These are phyloP conservation scores for Salvia hispanica DNA, from an alignment of 257 asterid genomes.

Conservation along the genomic window DNA sequence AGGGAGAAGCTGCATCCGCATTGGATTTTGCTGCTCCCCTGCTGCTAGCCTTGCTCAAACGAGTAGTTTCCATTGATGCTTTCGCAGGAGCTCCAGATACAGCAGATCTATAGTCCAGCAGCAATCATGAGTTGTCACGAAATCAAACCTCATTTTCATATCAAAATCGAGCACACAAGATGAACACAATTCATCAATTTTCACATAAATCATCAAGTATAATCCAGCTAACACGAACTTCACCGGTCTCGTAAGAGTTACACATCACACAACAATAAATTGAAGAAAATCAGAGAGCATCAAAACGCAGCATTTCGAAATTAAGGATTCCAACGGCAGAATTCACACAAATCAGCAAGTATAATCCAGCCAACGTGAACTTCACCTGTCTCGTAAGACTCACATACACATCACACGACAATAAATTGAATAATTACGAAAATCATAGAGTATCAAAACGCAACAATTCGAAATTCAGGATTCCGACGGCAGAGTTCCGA, in stretches of 20 bases:
- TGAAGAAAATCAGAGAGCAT: background rate
- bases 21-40: slow-evolving; percentile 68
- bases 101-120: slow-evolving; percentile 57
- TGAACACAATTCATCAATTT: too few relatives aligned
- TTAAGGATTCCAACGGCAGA: slow-evolving; percentile 22
- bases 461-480: slow-evolving; percentile 32
- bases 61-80: slow-evolving; percentile 55
- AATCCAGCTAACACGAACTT: slow-evolving; percentile 1
- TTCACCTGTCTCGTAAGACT: background rate
- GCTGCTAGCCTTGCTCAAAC: slow-evolving; percentile 52
- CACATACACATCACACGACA: too few relatives aligned
- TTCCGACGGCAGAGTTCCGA: slow-evolving; percentile 5
- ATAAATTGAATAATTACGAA: background rate
- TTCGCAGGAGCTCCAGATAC: slow-evolving; percentile 63
- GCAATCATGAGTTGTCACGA: background rate
- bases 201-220: background rate
- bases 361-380: background rate
- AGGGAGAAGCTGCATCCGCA: slow-evolving; percentile 63
- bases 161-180: too few relatives aligned
- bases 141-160: background rate
- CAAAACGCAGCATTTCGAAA: slow-evolving; percentile 28
- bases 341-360: background rate
- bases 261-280: too few relatives aligned
- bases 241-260: background rate
- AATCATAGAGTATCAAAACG: background rate